Base-by-base conservation (phyloP, 257 asterid species). In the Jaltomata sinuosa region DNA sequence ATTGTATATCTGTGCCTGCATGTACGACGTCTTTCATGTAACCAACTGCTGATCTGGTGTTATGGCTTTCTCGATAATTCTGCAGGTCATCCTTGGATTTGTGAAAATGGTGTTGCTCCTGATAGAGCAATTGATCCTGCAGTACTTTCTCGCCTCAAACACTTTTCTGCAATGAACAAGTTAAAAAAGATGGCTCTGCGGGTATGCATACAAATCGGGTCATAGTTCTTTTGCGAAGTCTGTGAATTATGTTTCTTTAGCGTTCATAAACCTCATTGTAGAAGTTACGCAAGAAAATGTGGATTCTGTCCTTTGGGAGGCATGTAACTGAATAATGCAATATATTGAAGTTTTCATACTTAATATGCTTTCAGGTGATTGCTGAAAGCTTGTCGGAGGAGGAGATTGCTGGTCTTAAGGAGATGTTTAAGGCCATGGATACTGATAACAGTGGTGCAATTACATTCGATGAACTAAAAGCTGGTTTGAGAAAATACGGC, bases 321-420 rank as follows among this genome's bases (percentile, higher is more conserved):
- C 21, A 3, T 47, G 42, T 76, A 38, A 61, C 55, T 64, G 36
- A 38, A 81, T 81, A 10, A 67, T 83, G 52, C 79, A 67, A 47
- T 49, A 25, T n/a, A 31, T 83, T 65, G 36, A 64, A 47, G 31
- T 82, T 45, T 45, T n/a, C 45, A 32, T 38, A 25, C 71, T 76
- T 76, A 69, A 69, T 86, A 76, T 89, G 53, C 83, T 69, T 87
- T 86, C 90, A 95, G 98, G 98, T 95, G 55, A 95, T 95, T 81
- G 98, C 98, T 84, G 98, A 95, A 88, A 95, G 97, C 88, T 89
- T 94, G 92, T 95, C 98, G 27, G 97, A 94, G 87, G 98, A 95
- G 88, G 98, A 95, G 90, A 95, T 95, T 84, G 98, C 98, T 3
- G 98, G 98, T 87, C 89, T 95, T 72, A 95, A 87, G 85, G 98